Base-by-base conservation (phyloP, 2,329 filamentous ascomycete genomes). In the Dothideomycetes sp. region DNA sequence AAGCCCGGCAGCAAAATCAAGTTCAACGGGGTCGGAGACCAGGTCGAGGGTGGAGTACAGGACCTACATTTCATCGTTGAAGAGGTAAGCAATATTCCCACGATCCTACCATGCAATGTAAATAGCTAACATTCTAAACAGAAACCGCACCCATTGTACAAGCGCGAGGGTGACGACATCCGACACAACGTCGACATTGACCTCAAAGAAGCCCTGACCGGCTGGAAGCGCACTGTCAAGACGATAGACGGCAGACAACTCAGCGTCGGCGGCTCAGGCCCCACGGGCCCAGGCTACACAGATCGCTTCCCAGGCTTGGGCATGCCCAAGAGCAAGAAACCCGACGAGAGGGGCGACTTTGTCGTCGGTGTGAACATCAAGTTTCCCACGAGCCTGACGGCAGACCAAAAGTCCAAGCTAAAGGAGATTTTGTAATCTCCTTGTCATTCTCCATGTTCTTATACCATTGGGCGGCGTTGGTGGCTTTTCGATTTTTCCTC, bases 1-100 rank as follows among this genome's bases (percentile, higher is more conserved):
- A 95, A 96, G 66, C 88, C 93, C 52, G 91, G 91, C 19, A 94
- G 85, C 55, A 98, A 96, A 72, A 94, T 98, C 63, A 95, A 95
- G 65, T 98, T 94, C 58, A 84, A 84, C 56, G 87, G 89, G 31
- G 88, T 98, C n/a, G 91, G 91, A 9, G 91, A 98, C 61, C 88
- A 96, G 60, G 87, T 94, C 45, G 91, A 96, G 56, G 91, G 91
- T 31, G 89, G 89, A 11, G 84, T 87, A 43, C 91, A 98, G 61
- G 91, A 98, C 62, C 64, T 98, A 38, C 88, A 95, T 60, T 94
- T 98, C 53, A 81, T 98, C 43, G 76, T 98, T 16, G 82, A 87
- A 62, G 89, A 95, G 38, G 38, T 40, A 40, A 40, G 38, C 18
- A 81, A 86, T 88, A 75, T 69, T 79, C 56, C 29, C 9, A 15